phyloP scores from a whole-genome alignment of 257 asterid species.

The Nicotiana noctiflora region DNA sequence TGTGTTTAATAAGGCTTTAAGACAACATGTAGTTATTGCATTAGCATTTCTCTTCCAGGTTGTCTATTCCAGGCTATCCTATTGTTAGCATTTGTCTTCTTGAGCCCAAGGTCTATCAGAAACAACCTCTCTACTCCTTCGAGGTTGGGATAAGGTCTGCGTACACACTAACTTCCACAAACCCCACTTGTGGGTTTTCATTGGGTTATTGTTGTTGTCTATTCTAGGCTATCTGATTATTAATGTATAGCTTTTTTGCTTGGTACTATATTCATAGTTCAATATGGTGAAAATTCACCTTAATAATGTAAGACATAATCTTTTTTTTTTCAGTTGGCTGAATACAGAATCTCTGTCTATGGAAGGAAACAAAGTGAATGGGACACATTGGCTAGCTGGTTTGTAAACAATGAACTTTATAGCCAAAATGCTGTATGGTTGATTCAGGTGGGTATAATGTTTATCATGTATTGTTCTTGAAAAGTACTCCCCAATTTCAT shows the following conservation, averaged over 20 bases:
- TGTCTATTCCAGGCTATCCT: background rate
- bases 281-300: background rate
- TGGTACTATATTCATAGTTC: background rate
- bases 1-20: background rate
- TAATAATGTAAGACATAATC: background rate
- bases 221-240: background rate
- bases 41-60: background rate
- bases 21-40: background rate
- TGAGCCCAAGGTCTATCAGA: too few species aligned
- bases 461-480: conserved; percentile 5
- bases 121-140: too few species aligned
- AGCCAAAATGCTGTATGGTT: conserved; percentile 89
- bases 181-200: too few species aligned
- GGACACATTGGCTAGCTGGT: conserved; percentile 96
- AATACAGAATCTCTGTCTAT: conserved; percentile 77
- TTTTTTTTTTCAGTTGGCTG: conserved; percentile 64
- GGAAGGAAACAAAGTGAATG: conserved; percentile 95
- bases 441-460: conserved; percentile 59
- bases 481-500: background rate
- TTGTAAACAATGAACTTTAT: conserved; percentile 62
- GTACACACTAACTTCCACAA: too few species aligned
- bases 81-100: background rate
- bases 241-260: background rate
- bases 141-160: too few species aligned
- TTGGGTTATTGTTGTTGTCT: background rate